Evolutionary conservation across 2,329 filamentous ascomycete species (phyloP), one percentile per base, ranked within the genome.

Genomic region (Sporothrix brasiliensis): DNA sequence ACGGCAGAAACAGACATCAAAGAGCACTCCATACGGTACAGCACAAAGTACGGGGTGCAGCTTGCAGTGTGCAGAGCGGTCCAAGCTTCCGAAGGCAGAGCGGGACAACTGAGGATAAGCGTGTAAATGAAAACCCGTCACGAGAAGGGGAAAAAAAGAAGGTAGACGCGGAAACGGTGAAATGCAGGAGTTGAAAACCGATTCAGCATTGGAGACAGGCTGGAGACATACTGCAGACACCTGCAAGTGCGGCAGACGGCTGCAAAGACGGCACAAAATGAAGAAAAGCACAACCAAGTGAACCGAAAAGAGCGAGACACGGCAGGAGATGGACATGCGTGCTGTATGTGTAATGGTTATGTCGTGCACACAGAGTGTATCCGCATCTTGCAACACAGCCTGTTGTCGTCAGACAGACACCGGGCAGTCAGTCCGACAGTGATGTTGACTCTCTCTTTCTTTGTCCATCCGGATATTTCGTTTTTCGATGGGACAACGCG

Each of bases 11-110:
- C n/a, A 50, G 21, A 52, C 19, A 67, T 5, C 39, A n/a, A 1
- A 19, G 34, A 9, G 34, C 27, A 24, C 44, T 24, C 13, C 19
- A 11, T 13, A 44, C 41, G 2, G 47, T 21, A 53, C 13, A 67
- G 27, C 24, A 53, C 44, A 44, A 53, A 67, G 67, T 44, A 67
- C 61, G 69, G 61, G 69, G 61, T 70, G 61, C 69, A 70, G 69
- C 60, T 6, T 67, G 69, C 63, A 67, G 61, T 11, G 60, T 63
- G 60, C 60, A 63, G 24, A 27, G 56, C n/a, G 60, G 61, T n/a
- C 63, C 69, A 60, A 67, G 69, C 68, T 50, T 41, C 10, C 11
- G 34, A 49, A 34, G 27, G 27, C 44, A 66, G 16, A 24, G 16
- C 60, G 60, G 60, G 60, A 65, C 27, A 21, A 53, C 52, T 44